phyloP scores from a whole-genome alignment of 1,284 basidiomycete genomes.

The Ceratobasidium sp. region DNA sequence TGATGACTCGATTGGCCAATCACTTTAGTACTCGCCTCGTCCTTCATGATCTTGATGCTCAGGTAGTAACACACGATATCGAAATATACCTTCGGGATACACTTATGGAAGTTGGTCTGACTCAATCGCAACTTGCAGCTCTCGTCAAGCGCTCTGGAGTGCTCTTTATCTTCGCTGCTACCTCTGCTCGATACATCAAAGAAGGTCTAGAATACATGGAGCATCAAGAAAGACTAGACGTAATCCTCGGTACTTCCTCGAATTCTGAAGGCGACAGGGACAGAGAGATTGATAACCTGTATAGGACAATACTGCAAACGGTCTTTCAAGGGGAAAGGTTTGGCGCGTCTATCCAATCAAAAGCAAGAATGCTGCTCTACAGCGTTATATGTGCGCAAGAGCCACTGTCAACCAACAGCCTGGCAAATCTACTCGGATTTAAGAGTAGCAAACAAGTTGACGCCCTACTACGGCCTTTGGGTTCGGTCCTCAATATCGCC shows the following conservation, averaged over 20 bases:
- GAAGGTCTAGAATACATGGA: background rate
- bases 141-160: background rate
- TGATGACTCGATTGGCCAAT: background rate
- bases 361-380: conserved; percentile 1
- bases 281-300: background rate
- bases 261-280: background rate
- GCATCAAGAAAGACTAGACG: background rate
- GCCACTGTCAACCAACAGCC: background rate
- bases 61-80: conserved; percentile 1
- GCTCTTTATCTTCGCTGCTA: conserved; percentile 3
- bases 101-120: background rate
- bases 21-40: background rate
- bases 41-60: background rate
- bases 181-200: background rate
- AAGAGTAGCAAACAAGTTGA: too few species aligned
- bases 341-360: background rate
- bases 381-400: too few species aligned
- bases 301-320: background rate
- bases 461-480: background rate
- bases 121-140: background rate
- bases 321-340: background rate
- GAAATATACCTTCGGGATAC: background rate
- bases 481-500: background rate
- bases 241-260: too few species aligned
- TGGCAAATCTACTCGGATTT: background rate